Percentiles rank a stretch among this genome's conserved stretches.
Conservation (phyloP, 352 stramenopile genomes). For the Phytophthora cryptogea region DNA sequence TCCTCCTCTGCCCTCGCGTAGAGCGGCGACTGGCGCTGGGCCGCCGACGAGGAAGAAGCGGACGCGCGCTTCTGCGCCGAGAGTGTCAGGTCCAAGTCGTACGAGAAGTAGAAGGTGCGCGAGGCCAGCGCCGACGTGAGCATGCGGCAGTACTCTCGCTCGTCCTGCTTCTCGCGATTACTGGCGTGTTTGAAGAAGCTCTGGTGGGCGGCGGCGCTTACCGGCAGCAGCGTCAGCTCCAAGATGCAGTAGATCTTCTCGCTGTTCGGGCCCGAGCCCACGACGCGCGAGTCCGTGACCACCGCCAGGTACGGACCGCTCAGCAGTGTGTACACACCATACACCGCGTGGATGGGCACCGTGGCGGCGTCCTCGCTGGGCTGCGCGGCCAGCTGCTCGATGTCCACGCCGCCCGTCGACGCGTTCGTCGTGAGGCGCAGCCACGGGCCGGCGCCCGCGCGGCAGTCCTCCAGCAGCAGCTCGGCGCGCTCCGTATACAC, state of each 20-base stretch:
- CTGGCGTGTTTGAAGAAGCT: slow-evolving; percentile 56
- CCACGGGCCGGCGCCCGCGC: slow-evolving; percentile 63
- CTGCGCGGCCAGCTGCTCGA: slow-evolving; percentile 30
- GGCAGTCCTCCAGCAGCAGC: slow-evolving; percentile 83
- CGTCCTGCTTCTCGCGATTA: slow-evolving; percentile 53
- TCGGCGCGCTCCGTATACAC: slow-evolving; percentile 71
- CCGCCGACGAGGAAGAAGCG: slow-evolving; percentile 23
- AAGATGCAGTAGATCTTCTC: slow-evolving; percentile 65
- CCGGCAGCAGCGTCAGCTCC: slow-evolving; percentile 59
- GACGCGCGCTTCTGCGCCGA: slow-evolving; percentile 64
- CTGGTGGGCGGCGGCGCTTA: slow-evolving; percentile 58
- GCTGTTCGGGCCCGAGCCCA: slow-evolving; percentile 58
- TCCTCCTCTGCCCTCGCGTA: slow-evolving; percentile 79
- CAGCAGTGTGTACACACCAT: slow-evolving; percentile 73
- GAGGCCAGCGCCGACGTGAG: slow-evolving; percentile 52
- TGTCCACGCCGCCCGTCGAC: slow-evolving; percentile 29
- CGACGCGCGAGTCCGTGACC: slow-evolving; percentile 68
- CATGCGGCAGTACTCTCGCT: slow-evolving; percentile 66
- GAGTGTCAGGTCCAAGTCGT: slow-evolving; percentile 80
- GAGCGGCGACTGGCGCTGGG: slow-evolving; percentile 27
- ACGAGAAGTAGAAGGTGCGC: slow-evolving; percentile 75
- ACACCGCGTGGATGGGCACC: slow-evolving; percentile 74
- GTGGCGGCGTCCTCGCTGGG: slow-evolving; percentile 50
- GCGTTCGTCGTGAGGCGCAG: slow-evolving; percentile 46
- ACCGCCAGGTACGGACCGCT: slow-evolving; percentile 73